Conservation (phyloP, 2,329 filamentous ascomycete species). For the Orbilia ellipsospora region DNA sequence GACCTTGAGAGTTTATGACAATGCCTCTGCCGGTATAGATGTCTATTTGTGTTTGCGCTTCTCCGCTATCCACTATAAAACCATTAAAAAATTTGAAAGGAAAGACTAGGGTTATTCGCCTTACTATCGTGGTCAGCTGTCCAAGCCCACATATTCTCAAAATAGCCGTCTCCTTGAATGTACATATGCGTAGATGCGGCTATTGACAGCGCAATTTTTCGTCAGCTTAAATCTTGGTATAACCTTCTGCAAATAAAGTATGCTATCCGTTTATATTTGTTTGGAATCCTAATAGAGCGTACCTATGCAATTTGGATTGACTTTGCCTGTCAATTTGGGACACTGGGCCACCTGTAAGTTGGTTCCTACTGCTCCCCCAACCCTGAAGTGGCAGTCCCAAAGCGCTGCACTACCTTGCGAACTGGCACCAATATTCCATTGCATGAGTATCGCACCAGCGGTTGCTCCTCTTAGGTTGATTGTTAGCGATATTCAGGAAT, state of each 20-base stretch:
- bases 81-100: too few relatives aligned
- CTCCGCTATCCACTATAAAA: constrained; percentile 23
- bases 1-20: constrained; percentile 60
- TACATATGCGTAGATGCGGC: constrained; percentile 63
- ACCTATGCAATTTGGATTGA: constrained; percentile 60
- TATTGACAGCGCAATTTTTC: neutral
- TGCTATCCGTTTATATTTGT: too few relatives aligned
- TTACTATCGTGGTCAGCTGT: constrained; percentile 55
- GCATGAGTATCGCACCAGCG: constrained; percentile 75
- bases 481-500: too few relatives aligned
- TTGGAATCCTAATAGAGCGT: neutral
- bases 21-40: constrained; percentile 60
- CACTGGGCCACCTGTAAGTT: constrained; percentile 63
- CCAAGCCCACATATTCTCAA: constrained; percentile 66
- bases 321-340: constrained; percentile 65
- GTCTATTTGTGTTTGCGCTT: constrained; percentile 59
- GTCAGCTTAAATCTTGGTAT: too few relatives aligned
- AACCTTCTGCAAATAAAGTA: too few relatives aligned
- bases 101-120: constrained; percentile 25
- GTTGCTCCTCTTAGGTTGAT: constrained; percentile 70
- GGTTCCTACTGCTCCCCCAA: constrained; percentile 61
- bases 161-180: constrained; percentile 62
- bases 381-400: constrained; percentile 70
- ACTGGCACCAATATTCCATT: constrained; percentile 74
- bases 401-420: constrained; percentile 66